phyloP scores from a whole-genome alignment of 1,284 basidiomycete species.

The Cryptococcus hybrid region DNA sequence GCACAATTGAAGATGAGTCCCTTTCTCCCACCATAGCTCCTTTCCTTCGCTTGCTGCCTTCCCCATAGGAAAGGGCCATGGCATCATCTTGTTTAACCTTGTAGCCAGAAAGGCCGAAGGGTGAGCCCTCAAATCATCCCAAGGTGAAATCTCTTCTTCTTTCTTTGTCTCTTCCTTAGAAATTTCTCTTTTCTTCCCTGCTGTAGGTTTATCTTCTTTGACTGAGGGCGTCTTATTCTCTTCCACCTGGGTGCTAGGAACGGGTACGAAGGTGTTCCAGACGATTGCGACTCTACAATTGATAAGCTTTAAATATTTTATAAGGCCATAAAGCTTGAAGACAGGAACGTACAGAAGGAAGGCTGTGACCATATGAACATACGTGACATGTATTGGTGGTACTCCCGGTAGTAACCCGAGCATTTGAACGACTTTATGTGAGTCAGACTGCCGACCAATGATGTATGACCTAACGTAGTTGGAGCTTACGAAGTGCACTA shows the following conservation, averaged over 20 bases:
- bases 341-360: slow-evolving; percentile 24
- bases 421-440: slow-evolving; percentile 25
- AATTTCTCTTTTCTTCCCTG: slow-evolving; percentile 15
- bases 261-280: slow-evolving; percentile 32
- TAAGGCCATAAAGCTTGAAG: background rate
- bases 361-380: slow-evolving; percentile 35
- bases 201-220: slow-evolving; percentile 6
- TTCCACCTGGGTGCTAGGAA: background rate
- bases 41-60: slow-evolving; percentile 15
- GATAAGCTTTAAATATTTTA: background rate
- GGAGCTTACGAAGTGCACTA: slow-evolving; percentile 24
- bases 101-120: slow-evolving; percentile 40
- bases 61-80: slow-evolving; percentile 41
- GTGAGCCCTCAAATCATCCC: slow-evolving; percentile 36
- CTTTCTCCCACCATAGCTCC: slow-evolving; percentile 44
- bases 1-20: slow-evolving; percentile 36
- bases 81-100: slow-evolving; percentile 24
- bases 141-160: slow-evolving; percentile 20
- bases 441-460: background rate
- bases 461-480: background rate
- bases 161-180: slow-evolving; percentile 17
- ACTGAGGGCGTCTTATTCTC: slow-evolving; percentile 14
- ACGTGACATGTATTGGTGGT: slow-evolving; percentile 33
- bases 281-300: slow-evolving; percentile 29
- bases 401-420: slow-evolving; percentile 32